These are phyloP conservation scores for Boletus patriciae DNA, from an alignment of 768 basidiomycete genomes.

Conservation along the genomic window DNA sequence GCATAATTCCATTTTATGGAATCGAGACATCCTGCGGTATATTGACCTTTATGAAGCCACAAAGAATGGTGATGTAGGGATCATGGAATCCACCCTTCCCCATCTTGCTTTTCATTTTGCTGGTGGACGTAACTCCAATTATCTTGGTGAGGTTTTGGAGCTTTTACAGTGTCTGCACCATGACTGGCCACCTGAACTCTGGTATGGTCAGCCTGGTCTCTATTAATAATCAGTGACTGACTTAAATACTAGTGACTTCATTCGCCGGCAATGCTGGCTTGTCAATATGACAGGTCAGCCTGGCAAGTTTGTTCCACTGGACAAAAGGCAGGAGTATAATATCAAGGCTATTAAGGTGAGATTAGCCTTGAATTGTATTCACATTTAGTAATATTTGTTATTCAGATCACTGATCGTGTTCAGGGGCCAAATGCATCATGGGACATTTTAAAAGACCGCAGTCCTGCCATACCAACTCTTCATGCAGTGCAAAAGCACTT, in stretches of 20 bases:
- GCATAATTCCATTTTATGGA: conserved; percentile 35
- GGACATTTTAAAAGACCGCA: conserved; percentile 34
- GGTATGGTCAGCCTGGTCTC: no score
- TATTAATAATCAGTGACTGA: no score
- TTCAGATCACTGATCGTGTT: conserved; percentile 27
- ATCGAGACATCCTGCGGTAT: conserved; percentile 38
- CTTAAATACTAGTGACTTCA: not conserved
- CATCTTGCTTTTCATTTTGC: not conserved
- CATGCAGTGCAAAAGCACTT: conserved; percentile 23
- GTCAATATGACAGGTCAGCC: conserved; percentile 30
- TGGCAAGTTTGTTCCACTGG: conserved; percentile 28
- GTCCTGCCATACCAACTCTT: conserved; percentile 35
- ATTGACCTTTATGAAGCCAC: conserved; percentile 38
- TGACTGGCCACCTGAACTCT: not conserved
- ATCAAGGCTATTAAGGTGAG: conserved; percentile 37
- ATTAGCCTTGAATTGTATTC: no score
- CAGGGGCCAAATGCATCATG: conserved; percentile 34
- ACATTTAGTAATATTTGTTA: no score
- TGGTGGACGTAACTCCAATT: not conserved
- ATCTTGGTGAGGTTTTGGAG: not conserved
- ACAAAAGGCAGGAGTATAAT: conserved; percentile 38
- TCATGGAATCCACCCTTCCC: conserved; percentile 25
- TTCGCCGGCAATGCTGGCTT: conserved; percentile 21
- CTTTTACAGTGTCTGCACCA: not conserved
- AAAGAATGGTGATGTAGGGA: conserved; percentile 30